Evolutionary conservation across 805 yeast species (phyloP).

Genomic region (Allodekkera sacchari): DNA sequence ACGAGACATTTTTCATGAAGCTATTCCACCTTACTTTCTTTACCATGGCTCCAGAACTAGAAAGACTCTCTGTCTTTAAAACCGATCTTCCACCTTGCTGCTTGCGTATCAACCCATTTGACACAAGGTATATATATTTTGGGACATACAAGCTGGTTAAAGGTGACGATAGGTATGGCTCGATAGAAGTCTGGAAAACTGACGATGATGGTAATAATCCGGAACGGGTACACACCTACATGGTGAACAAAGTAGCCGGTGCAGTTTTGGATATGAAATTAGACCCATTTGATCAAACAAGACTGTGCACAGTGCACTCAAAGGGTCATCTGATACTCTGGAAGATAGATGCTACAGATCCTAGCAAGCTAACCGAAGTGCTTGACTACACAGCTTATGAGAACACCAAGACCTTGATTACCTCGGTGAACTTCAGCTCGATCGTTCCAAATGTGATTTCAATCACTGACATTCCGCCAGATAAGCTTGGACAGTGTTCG

Average conservation of each 20-base stretch:
- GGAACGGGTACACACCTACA: constrained; percentile 1
- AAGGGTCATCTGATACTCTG: constrained; percentile 69
- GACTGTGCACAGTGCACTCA: constrained; percentile 64
- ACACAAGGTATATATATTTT: constrained; percentile 40
- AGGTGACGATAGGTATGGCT: constrained; percentile 56
- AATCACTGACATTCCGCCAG: no score
- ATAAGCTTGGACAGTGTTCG: constrained; percentile 59
- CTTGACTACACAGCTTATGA: constrained; percentile 40
- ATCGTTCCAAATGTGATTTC: constrained; percentile 28
- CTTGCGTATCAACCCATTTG: constrained; percentile 48
- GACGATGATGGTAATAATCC: constrained; percentile 7
- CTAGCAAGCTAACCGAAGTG: constrained; percentile 13
- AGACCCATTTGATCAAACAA: constrained; percentile 39
- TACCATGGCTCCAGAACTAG: neutral
- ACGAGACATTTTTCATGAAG: neutral
- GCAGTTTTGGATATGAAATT: constrained; percentile 77
- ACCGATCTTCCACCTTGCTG: constrained; percentile 80
- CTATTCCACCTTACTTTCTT: neutral
- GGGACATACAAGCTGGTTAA: constrained; percentile 78
- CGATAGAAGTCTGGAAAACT: constrained; percentile 34
- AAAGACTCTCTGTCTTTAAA: constrained; percentile 24
- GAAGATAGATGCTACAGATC: constrained; percentile 28
- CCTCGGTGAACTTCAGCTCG: constrained; percentile 57
- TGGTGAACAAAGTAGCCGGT: constrained; percentile 31
- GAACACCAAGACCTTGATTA: constrained; percentile 37